Conservation (phyloP, 148 eudicot genomes). For the Chenopodium formosanum region DNA sequence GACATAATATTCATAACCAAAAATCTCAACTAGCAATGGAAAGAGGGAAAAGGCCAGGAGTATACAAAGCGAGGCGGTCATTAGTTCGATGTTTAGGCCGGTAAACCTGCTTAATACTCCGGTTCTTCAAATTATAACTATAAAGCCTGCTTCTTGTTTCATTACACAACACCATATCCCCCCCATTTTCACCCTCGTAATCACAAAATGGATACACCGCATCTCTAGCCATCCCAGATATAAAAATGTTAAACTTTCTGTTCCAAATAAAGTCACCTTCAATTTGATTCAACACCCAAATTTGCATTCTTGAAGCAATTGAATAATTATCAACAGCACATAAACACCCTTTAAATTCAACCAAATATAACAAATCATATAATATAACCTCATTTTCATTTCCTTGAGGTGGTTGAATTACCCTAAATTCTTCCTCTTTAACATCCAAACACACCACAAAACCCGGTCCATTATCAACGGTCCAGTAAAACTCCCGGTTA, state of each 20-base stretch:
- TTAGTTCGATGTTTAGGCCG: constrained; percentile 24
- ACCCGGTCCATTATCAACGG: not conserved
- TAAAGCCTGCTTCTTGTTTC: constrained; percentile 28
- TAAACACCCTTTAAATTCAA: constrained; percentile 29
- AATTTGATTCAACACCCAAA: constrained; percentile 21
- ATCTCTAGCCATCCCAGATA: constrained; percentile 34
- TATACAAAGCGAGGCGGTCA: constrained; percentile 26
- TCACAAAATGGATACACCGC: constrained; percentile 33
- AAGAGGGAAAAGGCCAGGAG: constrained; percentile 35
- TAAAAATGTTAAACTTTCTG: constrained; percentile 30
- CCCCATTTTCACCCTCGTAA: constrained; percentile 19
- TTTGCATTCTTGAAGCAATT: constrained; percentile 31
- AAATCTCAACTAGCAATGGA: not conserved
- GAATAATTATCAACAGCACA: constrained; percentile 37
- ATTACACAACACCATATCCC: constrained; percentile 31
- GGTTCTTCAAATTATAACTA: constrained; percentile 25
- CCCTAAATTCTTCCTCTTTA: not conserved
- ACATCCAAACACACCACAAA: constrained; percentile 27
- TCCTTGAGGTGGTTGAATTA: constrained; percentile 20
- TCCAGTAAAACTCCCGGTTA: constrained; percentile 22
- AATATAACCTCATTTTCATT: constrained; percentile 27
- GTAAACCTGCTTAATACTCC: constrained; percentile 27
- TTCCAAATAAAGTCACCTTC: constrained; percentile 28
- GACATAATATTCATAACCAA: not conserved
- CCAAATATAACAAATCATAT: constrained; percentile 25